Base-by-base conservation (phyloP, 768 basidiomycete genomes). In the Trametes coccinea region DNA sequence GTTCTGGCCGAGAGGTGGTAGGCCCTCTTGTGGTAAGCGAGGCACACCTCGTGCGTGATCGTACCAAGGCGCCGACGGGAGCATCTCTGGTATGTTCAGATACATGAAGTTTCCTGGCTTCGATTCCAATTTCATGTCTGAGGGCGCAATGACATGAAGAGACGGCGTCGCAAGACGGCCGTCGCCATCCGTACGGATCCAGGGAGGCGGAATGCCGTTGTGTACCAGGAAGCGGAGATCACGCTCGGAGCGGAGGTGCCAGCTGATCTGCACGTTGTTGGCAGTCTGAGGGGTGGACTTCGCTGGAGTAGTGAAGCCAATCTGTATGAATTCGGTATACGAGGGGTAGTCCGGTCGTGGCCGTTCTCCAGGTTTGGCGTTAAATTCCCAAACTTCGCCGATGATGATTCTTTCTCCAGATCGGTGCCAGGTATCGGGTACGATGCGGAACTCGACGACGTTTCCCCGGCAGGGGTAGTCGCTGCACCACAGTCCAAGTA, bases 401-500 rank as follows among this genome's bases (percentile, higher is more conserved):
- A 63, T 51, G 14, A 70, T 65, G 33, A 66, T 57, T 2, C 39
- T 47, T 33, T 60, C 61, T 14, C 57, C 64, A 31, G 30, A n/a
- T 39, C 55, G 63, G n/a, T 48, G 45, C 55, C 55, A 57, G 17
- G 44, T 22, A 39, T 67, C 64, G 2, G 52, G 52, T 4, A 62
- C 61, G 39, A 68, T 30, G 13, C 69, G 69, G 52, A 70, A 70
- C 59, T 70, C 63, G 45, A 70, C 45, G 41, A 70, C 49, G 53
- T 60, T 64, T 0, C 69, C 69, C 10, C 34, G 31, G 52, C 58
- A 70, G 1, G 67, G 69, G 29, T 66, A 62, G 33, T 70, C 69
- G 56, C 67, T 68, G n/a, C 67, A 67, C 69, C 69, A 70, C 10
- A 67, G 44, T 1, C 69, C 69, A 1, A 70, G 59, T 3, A 70